Evolutionary conservation across 75 land plant genomes (phyloP), one percentile per base, ranked within the genome.

Genomic region (Isoetes taiwanensis): DNA sequence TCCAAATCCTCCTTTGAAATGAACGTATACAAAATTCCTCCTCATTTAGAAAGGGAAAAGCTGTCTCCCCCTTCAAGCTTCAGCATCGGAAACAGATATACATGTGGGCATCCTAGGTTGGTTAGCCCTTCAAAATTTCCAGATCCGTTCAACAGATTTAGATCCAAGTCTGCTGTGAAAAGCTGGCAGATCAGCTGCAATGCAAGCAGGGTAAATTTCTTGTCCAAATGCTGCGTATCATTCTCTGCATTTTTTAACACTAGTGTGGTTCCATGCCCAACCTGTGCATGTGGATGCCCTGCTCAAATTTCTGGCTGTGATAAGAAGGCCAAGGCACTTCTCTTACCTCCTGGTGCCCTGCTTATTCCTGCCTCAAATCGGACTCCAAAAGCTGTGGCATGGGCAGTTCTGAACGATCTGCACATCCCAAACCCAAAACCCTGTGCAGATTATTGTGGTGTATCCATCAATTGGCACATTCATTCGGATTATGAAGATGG

Each of bases 401-500:
- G 78, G 83, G 85, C 89, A 2, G 39, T 41, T 17, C 33, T 91
- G 14, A 72, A 83, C 21, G 76, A 80, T 40, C 19, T 1, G 17
- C 32, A 61, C 1, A 23, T 81, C 9, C 85, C 95, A 0, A 34
- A 42, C 6, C 67, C 66, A 1, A 21, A 80, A 4, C 95, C 97
- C 0, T 91, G 97, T 56, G 67, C 69, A 1, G 95, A 87, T 55
- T 69, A 91, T 52, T 91, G 97, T 57, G 85, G 85, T 0, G 95
- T 91, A 4, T 80, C 80, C 64, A 66, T 91, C 35, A 91, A 91
- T 62, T 91, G 97, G 97, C 97, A 91, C 52, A 28, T 91, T 26
- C 41, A 55, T 29, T 58, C 89, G 0, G 84, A 91, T 57, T 91
- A 71, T 69, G 56, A 59, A 2, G 59, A 64, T 1, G 95, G 95